Percentiles rank a stretch among this genome's conserved stretches.
These are phyloP conservation scores for Microsporum canis DNA, from an alignment of 2,329 filamentous ascomycete species.

Conservation along the genomic window DNA sequence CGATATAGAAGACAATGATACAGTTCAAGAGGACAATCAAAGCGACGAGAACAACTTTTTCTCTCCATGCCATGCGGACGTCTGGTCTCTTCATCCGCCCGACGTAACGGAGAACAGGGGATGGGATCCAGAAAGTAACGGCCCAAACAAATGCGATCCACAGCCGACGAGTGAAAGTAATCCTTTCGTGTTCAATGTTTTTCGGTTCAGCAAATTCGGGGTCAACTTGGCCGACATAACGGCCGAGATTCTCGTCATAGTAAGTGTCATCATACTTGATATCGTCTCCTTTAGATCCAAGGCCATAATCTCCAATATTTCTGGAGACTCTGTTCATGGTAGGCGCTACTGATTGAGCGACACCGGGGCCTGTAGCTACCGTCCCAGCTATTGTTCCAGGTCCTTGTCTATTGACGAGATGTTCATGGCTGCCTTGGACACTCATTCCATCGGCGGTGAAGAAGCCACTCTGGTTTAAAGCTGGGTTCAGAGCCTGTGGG, in stretches of 20 bases:
- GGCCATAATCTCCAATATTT: constrained; percentile 71
- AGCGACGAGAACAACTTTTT: constrained; percentile 75
- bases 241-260: constrained; percentile 56
- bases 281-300: constrained; percentile 75
- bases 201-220: constrained; percentile 67
- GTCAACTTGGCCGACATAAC: constrained; percentile 59
- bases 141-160: constrained; percentile 81
- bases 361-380: constrained; percentile 29
- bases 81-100: constrained; percentile 96
- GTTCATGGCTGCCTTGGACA: constrained; percentile 59
- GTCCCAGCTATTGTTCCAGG: constrained; percentile 37
- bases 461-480: constrained; percentile 49
- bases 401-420: constrained; percentile 51
- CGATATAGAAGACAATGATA: constrained; percentile 80
- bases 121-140: constrained; percentile 90
- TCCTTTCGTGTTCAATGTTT: constrained; percentile 58
- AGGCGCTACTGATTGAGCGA: constrained; percentile 44
- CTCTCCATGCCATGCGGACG: constrained; percentile 92
- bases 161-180: constrained; percentile 52
- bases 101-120: constrained; percentile 63
- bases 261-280: constrained; percentile 57
- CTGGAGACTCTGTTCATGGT: constrained; percentile 47
- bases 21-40: constrained; percentile 75
- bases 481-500: constrained; percentile 45
- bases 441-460: constrained; percentile 54